phyloP scores from a whole-genome alignment of 78 protist genomes.

The Dictyostelium capitatum region DNA sequence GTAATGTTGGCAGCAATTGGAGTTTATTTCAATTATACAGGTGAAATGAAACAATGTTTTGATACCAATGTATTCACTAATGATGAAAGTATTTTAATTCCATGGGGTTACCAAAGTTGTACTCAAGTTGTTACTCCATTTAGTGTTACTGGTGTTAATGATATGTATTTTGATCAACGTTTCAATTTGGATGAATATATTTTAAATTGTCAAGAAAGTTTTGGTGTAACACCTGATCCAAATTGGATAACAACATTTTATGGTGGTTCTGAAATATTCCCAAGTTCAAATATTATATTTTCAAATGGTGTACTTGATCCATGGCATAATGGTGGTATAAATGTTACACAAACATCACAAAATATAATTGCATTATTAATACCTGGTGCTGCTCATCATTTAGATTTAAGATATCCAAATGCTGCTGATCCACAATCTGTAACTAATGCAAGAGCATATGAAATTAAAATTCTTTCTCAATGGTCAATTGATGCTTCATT shows the following conservation, averaged over 20 bases:
- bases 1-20: not conserved
- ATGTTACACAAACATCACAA: not conserved
- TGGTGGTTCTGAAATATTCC: constrained; percentile 12
- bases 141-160: constrained; percentile 57
- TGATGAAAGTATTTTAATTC: not conserved
- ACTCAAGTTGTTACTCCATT: constrained; percentile 86
- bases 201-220: constrained; percentile 39
- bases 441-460: constrained; percentile 32
- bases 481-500: not conserved
- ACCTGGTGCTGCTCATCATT: constrained; percentile 84
- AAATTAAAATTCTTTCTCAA: not conserved
- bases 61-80: not conserved
- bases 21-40: constrained; percentile 76
- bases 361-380: not conserved
- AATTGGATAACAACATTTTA: constrained; percentile 64
- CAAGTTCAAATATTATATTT: constrained; percentile 70
- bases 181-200: constrained; percentile 14
- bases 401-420: constrained; percentile 70
- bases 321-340: constrained; percentile 83
- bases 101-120: constrained; percentile 86
- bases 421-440: constrained; percentile 72
- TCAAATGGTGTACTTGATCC: constrained; percentile 85
- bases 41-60: constrained; percentile 53
- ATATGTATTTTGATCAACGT: constrained; percentile 63
- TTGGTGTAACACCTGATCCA: constrained; percentile 61